Conservation (phyloP, 179 eudicot species). For the Beta macrorhiza region DNA sequence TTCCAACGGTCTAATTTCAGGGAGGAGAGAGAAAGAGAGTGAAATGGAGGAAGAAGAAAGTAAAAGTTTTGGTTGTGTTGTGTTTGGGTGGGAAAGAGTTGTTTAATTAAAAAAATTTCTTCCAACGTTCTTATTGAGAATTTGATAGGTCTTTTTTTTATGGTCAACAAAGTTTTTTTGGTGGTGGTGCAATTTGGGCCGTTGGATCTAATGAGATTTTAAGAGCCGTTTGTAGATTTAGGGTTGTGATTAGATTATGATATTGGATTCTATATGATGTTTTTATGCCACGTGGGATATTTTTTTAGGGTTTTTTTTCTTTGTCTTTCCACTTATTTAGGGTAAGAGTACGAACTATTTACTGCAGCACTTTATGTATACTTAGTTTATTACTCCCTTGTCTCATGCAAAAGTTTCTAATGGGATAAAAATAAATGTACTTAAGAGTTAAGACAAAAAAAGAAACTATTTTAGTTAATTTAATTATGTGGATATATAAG, state of each 20-base stretch:
- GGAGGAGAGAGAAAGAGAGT: conserved; percentile 3
- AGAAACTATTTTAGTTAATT: too few relatives aligned
- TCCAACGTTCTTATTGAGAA: conserved; percentile 30
- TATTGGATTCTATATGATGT: background rate
- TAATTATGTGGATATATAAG: too few relatives aligned
- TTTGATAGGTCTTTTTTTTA: conserved; percentile 10
- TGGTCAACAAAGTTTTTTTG: conserved; percentile 7
- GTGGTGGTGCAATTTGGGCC: conserved; percentile 14
- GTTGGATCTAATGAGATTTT: conserved; percentile 21
- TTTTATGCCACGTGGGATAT: background rate
- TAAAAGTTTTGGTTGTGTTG: background rate
- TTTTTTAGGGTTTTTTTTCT: background rate
- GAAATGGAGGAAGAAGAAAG: background rate
- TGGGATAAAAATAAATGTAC: conserved; percentile 13
- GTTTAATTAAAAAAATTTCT: background rate
- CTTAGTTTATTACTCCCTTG: too few relatives aligned
- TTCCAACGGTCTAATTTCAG: conserved; percentile 41
- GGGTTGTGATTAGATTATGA: conserved; percentile 24
- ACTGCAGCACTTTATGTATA: too few relatives aligned
- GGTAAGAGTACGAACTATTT: too few relatives aligned
- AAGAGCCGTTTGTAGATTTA: conserved; percentile 31
- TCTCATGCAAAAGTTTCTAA: conserved; percentile 16
- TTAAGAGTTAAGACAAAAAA: background rate
- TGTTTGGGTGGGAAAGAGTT: background rate
- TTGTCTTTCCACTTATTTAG: background rate